phyloP scores from a whole-genome alignment of 306 rosid species.

The Cicer yamashitae region DNA sequence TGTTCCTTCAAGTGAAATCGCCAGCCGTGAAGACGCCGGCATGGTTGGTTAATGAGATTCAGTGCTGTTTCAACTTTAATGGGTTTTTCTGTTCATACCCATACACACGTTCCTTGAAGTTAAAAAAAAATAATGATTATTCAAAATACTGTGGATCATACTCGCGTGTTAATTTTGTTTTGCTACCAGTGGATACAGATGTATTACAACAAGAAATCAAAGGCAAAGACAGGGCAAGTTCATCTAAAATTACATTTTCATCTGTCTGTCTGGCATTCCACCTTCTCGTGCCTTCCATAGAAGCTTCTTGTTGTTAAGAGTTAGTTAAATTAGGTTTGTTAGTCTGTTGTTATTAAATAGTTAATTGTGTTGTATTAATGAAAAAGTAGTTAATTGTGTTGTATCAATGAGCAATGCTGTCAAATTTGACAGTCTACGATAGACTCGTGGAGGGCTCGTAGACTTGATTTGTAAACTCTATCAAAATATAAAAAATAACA shows the following conservation, averaged over 20 bases:
- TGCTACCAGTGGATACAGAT: constrained; percentile 46
- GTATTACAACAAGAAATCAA: constrained; percentile 40
- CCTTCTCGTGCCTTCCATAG: neutral
- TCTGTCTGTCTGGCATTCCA: constrained; percentile 33
- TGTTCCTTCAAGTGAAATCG: constrained; percentile 52
- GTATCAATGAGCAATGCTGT: neutral
- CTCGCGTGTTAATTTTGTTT: constrained; percentile 42
- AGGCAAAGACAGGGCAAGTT: constrained; percentile 39
- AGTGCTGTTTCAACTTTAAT: constrained; percentile 41
- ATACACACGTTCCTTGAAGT: constrained; percentile 36
- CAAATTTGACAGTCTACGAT: too few species aligned
- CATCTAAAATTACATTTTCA: constrained; percentile 35
- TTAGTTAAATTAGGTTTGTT: neutral
- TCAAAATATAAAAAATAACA: too few species aligned
- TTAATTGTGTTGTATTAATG: neutral
- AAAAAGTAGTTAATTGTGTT: neutral
- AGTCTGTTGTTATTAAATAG: neutral
- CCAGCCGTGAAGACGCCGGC: constrained; percentile 53
- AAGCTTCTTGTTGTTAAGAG: constrained; percentile 28
- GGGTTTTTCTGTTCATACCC: constrained; percentile 44
- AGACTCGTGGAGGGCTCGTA: too few species aligned
- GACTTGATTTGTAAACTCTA: too few species aligned
- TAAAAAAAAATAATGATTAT: constrained; percentile 40
- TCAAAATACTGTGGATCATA: constrained; percentile 43
- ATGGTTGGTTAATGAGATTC: constrained; percentile 54